Base-by-base conservation (phyloP, 345 rosid species). In the Gossypioides kirkii region DNA sequence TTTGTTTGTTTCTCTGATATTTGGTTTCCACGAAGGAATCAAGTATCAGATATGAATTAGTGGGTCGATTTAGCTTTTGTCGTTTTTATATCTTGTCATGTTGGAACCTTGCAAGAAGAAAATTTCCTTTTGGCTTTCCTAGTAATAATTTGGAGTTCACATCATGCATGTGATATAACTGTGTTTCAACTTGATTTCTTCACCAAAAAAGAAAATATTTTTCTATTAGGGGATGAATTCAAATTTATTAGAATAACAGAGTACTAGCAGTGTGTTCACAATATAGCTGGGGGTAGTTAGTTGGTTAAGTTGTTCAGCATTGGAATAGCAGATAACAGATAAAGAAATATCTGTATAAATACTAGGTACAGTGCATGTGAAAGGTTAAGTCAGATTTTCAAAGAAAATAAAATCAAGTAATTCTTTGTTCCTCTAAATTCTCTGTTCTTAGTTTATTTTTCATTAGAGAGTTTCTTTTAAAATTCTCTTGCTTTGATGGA, bases 71-170 rank as follows among this genome's bases (percentile, higher is more conserved):
- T 32, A 17, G 22, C 14, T 43, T 25, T 20, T 45, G 25, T 5
- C 47, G 10, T 10, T 43, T 43, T 10, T 14, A 20, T 52, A 26
- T 66, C 43, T 56, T 65, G 2, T 2, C 2, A 10, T 43, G 3
- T 60, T 26, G 26, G 18, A 22, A 53, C 10, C 18, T 26, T 38
- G 50, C 3, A n/a, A 72, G 13, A 64, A 49, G 69, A 59, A 23
- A 72, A 49, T 59, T 77, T 58, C 12, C 43, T 65, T 71, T 77
- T 26, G 69, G 61, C 60, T 54, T 68, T 68, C 58, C 52, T 74
- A 18, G 6, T 25, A 25, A 4, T 20, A 25, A 4, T 20, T 28
- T 58, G 59, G 73, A 36, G 36, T 10, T 53, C 5, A 5, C 2
- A n/a, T 25, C 2, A 14, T 10, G 28, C 3, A 10, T 10, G 23